Evolutionary conservation across 352 stramenopile genomes (phyloP).

Genomic region (Pythium folliculosum): DNA sequence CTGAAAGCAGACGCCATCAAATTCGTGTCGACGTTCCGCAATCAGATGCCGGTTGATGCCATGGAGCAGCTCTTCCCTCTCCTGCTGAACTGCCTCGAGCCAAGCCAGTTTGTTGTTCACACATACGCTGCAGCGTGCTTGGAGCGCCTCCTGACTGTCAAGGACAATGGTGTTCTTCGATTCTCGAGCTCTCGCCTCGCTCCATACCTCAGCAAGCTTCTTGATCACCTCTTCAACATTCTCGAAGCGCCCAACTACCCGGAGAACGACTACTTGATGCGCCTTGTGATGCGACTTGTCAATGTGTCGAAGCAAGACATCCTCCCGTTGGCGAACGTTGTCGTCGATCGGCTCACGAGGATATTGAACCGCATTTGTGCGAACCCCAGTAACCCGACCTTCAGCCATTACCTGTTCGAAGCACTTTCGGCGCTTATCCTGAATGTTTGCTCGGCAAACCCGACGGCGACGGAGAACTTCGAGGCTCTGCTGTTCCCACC

Average conservation of each 20-base stretch:
- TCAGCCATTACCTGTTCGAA: conserved; percentile 99
- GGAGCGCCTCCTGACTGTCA: conserved; percentile 96
- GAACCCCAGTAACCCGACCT: conserved; percentile 98
- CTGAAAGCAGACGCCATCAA: conserved; percentile 98
- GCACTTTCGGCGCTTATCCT: conserved; percentile 96
- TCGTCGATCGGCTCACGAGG: conserved; percentile 94
- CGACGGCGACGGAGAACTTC: conserved; percentile 83
- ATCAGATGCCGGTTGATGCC: conserved; percentile 93
- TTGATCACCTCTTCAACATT: conserved; percentile 96
- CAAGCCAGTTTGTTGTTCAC: conserved; percentile 94
- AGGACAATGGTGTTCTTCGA: conserved; percentile 73
- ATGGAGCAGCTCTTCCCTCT: conserved; percentile 93
- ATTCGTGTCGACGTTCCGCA: conserved; percentile 98
- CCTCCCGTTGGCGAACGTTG: conserved; percentile 90
- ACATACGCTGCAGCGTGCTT: conserved; percentile 97
- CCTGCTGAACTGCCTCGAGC: conserved; percentile 87
- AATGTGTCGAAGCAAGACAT: conserved; percentile 93
- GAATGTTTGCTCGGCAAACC: conserved; percentile 90
- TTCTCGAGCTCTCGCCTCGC: conserved; percentile 88
- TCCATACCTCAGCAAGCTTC: conserved; percentile 92
- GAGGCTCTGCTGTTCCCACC: conserved; percentile 96
- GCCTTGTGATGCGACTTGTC: conserved; percentile 96
- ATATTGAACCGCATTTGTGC: conserved; percentile 94
- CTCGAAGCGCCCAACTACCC: conserved; percentile 92
- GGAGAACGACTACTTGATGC: conserved; percentile 99